Evolutionary conservation across 352 stramenopile species (phyloP).

Genomic region (Phytopythium mirpurense): DNA sequence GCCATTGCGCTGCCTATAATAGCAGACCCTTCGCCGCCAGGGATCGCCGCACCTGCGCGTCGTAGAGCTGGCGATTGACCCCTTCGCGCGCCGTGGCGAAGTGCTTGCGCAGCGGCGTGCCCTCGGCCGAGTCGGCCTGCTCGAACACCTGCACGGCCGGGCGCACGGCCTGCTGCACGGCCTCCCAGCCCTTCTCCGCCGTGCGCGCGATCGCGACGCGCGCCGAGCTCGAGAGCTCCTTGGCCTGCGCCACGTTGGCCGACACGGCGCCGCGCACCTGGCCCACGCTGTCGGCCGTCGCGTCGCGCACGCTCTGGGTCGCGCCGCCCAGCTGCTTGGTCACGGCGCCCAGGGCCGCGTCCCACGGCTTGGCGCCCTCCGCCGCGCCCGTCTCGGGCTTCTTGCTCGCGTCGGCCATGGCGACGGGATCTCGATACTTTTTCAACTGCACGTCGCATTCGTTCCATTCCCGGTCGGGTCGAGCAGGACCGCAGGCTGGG

Average conservation of each 20-base stretch:
- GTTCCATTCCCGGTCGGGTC: too few species aligned
- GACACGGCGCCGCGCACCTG: constrained; percentile 39
- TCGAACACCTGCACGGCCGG: constrained; percentile 62
- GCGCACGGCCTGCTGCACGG: constrained; percentile 31
- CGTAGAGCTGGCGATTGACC: constrained; percentile 60
- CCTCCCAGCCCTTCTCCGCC: constrained; percentile 30
- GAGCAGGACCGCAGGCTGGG: too few species aligned
- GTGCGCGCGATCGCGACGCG: constrained; percentile 37
- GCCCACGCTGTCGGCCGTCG: constrained; percentile 24
- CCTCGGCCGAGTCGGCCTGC: constrained; percentile 51
- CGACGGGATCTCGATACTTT: neutral
- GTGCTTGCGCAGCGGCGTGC: constrained; percentile 59
- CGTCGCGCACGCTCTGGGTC: constrained; percentile 41
- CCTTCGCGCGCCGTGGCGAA: constrained; percentile 38
- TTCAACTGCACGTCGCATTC: neutral
- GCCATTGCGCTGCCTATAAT: neutral
- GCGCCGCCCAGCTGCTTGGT: constrained; percentile 46
- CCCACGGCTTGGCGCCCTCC: constrained; percentile 53
- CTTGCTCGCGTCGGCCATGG: constrained; percentile 5
- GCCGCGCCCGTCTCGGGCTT: constrained; percentile 22
- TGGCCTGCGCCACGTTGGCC: constrained; percentile 39
- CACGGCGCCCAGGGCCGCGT: constrained; percentile 32
- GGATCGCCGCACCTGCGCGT: constrained; percentile 23
- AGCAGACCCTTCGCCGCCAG: too few species aligned
- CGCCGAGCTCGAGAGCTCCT: constrained; percentile 58